Conservation (phyloP, 176 grass and related monocot genomes). For the Oryza rufipogon region DNA sequence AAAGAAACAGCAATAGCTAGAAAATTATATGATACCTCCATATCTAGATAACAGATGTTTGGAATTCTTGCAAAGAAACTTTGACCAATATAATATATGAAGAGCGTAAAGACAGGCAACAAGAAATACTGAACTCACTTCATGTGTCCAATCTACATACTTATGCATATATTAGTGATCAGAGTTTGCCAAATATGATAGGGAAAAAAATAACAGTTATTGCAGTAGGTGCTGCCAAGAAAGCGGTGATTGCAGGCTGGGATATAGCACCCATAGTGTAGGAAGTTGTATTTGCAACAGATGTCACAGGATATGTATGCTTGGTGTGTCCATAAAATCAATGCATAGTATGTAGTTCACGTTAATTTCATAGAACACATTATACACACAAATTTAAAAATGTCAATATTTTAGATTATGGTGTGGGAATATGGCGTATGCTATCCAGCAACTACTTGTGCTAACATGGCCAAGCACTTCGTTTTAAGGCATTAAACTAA, state of each 20-base stretch:
- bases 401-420: too few relatives aligned
- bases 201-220: background rate
- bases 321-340: background rate
- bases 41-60: slow-evolving; percentile 5
- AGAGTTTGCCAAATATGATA: slow-evolving; percentile 9
- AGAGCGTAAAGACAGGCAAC: slow-evolving; percentile 1
- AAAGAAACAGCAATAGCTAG: slow-evolving; percentile 32
- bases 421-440: too few relatives aligned
- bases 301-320: background rate
- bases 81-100: slow-evolving; percentile 5
- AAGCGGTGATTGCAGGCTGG: background rate
- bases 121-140: slow-evolving; percentile 14
- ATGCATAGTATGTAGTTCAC: too few relatives aligned
- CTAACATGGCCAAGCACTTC: too few relatives aligned
- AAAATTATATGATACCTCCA: slow-evolving; percentile 2
- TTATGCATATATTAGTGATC: background rate
- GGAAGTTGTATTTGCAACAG: background rate
- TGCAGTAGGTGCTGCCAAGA: background rate
- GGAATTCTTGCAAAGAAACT: slow-evolving; percentile 14
- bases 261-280: background rate
- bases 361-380: too few relatives aligned
- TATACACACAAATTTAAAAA: too few relatives aligned
- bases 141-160: background rate
- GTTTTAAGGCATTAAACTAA: too few relatives aligned
- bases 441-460: too few relatives aligned